phyloP scores from a whole-genome alignment of 192 early-diverging fungal species.

The Paraglomus occultum region DNA sequence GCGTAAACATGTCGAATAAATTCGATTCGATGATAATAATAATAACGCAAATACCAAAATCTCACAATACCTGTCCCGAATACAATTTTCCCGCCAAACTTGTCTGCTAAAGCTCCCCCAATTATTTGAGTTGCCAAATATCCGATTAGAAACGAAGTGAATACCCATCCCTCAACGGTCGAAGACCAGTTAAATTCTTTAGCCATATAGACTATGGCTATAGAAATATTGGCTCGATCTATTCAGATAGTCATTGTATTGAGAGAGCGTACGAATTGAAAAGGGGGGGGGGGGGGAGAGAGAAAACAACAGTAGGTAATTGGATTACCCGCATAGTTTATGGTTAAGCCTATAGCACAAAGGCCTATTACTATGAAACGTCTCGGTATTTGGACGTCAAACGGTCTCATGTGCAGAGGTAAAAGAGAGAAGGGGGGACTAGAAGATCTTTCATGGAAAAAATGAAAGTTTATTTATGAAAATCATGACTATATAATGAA shows the following conservation, averaged over 20 bases:
- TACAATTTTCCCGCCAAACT: slow-evolving; percentile 37
- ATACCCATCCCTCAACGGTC: slow-evolving; percentile 33
- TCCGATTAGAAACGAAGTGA: slow-evolving; percentile 39
- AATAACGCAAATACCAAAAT: not conserved
- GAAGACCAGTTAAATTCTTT: slow-evolving; percentile 34
- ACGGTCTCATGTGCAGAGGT: too few species aligned
- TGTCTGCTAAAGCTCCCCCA: slow-evolving; percentile 40
- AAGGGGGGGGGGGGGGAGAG: not conserved
- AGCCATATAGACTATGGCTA: slow-evolving; percentile 40
- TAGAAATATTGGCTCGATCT: slow-evolving; percentile 45
- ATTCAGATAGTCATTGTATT: not conserved
- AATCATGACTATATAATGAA: too few species aligned
- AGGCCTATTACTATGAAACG: slow-evolving; percentile 20
- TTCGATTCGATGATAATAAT: not conserved
- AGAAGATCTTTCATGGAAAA: too few species aligned
- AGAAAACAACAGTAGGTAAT: not conserved
- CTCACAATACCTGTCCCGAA: slow-evolving; percentile 37
- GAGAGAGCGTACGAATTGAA: not conserved
- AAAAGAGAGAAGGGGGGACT: too few species aligned
- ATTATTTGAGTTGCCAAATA: slow-evolving; percentile 39
- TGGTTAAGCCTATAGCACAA: not conserved
- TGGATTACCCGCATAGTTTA: slow-evolving; percentile 22
- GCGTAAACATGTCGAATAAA: not conserved
- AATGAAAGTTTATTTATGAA: too few species aligned
- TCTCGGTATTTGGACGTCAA: not conserved